These are phyloP conservation scores for Kuraishia cidri DNA, from an alignment of 805 yeast species.

Conservation along the genomic window DNA sequence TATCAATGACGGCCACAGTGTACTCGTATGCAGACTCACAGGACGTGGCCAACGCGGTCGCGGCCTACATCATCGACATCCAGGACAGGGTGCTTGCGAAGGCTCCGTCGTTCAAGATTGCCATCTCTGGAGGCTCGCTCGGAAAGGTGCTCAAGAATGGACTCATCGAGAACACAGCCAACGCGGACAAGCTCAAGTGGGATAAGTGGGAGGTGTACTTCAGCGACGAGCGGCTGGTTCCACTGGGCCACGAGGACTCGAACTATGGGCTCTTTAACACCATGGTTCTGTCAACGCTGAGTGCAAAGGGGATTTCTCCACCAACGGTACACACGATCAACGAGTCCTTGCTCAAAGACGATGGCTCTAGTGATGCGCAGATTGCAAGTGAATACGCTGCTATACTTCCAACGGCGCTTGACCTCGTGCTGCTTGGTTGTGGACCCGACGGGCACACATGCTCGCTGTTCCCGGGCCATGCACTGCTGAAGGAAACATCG, in stretches of 20 bases:
- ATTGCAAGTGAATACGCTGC: constrained; percentile 60
- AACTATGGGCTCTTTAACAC: constrained; percentile 74
- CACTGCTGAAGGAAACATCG: constrained; percentile 44
- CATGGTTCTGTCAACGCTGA: constrained; percentile 44
- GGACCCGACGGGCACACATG: constrained; percentile 98
- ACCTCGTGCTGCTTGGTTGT: constrained; percentile 74
- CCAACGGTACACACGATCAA: constrained; percentile 66
- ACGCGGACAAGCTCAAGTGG: constrained; percentile 48
- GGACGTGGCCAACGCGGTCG: constrained; percentile 61
- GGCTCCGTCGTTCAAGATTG: constrained; percentile 50
- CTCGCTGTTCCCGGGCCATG: constrained; percentile 84
- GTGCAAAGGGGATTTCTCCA: constrained; percentile 25
- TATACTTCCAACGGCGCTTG: constrained; percentile 47
- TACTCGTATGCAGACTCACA: constrained; percentile 43
- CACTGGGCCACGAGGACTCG: constrained; percentile 74
- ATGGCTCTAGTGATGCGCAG: constrained; percentile 37
- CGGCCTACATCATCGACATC: constrained; percentile 44
- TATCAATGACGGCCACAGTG: constrained; percentile 18
- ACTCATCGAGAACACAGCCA: constrained; percentile 45
- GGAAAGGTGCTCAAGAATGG: constrained; percentile 66
- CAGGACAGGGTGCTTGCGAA: constrained; percentile 53
- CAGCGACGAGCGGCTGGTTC: constrained; percentile 87
- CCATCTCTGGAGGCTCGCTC: constrained; percentile 87
- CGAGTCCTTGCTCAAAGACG: constrained; percentile 48
- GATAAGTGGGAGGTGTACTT: constrained; percentile 73